Evolutionary conservation across 2,329 filamentous ascomycete species (phyloP), one percentile per base, ranked within the genome.

Genomic region (Neofusicoccum umdonicola): DNA sequence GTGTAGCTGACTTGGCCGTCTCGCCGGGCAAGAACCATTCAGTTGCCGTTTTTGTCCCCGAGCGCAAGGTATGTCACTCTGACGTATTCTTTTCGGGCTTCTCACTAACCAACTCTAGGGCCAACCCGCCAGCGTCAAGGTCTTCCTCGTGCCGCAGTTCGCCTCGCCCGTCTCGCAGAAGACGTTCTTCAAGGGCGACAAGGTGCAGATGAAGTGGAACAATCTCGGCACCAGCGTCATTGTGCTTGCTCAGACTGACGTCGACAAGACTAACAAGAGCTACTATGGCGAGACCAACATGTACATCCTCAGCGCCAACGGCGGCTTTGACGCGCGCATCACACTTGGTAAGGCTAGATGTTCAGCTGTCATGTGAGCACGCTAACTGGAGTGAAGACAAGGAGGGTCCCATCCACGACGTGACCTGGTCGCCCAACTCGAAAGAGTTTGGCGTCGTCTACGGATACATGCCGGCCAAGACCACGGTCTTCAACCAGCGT

Each of bases 161-260:
- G 85, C 81, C 68, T 83, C 82, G 62, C 89, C 93, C 4, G 88
- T 97, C 57, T 97, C 94, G 44, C 94, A 98, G 77, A 99, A 99
- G 88, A 97, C 90, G 1, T 99, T 99, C 77, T 99, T 93, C 87
- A 99, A 99, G 83, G 93, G 93, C 68, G 95, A 99, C 83, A 98
- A 98, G 83, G 94, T 99, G 54, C 93, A 97, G 80, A 83, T 99
- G 75, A 97, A 97, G 83, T 99, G 95, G 95, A 99, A 99, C 80
- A 87, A 90, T 70, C 84, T 92, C 67, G 95, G 95, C 62, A 97
- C 93, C 42, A 94, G 90, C 76, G 80, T 98, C 75, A 90, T 99
- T 73, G 94, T 98, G 69, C 87, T 99, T 73, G 94, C 95, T 64
- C 93, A 98, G 82, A 99, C 95, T 37, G 95, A 99, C 68, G 95